These are phyloP conservation scores for Naematelia aurantialba DNA, from an alignment of 768 basidiomycete species.

Conservation along the genomic window DNA sequence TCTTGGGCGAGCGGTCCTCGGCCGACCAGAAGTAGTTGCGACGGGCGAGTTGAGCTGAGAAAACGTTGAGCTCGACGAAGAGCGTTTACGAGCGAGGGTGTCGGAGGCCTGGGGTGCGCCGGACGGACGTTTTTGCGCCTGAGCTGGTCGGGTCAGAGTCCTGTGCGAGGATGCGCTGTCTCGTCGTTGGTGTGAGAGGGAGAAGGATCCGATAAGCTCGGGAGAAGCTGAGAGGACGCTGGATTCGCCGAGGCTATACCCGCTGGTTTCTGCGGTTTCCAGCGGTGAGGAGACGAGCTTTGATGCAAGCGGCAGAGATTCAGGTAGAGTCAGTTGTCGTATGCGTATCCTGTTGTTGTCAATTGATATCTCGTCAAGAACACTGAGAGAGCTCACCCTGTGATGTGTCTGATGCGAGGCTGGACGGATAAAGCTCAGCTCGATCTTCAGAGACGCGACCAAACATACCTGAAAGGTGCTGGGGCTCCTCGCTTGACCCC, in stretches of 20 bases:
- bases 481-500: neutral
- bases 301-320: slow-evolving; percentile 22
- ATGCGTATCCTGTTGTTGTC: slow-evolving; percentile 31
- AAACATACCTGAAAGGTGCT: neutral
- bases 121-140: neutral
- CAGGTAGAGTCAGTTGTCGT: slow-evolving; percentile 40
- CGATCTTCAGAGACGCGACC: too few relatives aligned
- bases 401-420: slow-evolving; percentile 40
- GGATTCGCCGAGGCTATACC: slow-evolving; percentile 16
- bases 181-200: neutral
- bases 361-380: neutral
- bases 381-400: slow-evolving; percentile 25
- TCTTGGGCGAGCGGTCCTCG: slow-evolving; percentile 20
- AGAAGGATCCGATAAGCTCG: neutral
- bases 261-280: neutral
- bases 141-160: neutral
- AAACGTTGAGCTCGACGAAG: neutral
- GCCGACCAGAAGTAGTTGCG: slow-evolving; percentile 4
- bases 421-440: too few relatives aligned
- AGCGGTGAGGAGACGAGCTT: slow-evolving; percentile 14
- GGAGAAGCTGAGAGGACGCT: slow-evolving; percentile 6
- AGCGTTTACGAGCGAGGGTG: slow-evolving; percentile 4
- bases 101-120: slow-evolving; percentile 1
- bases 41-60: slow-evolving; percentile 1
- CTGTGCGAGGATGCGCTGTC: neutral